Percentiles rank a stretch among this genome's conserved stretches.
Evolutionary conservation across 2,329 filamentous ascomycete species (phyloP).

Genomic region (Rutstroemia sydowiana): DNA sequence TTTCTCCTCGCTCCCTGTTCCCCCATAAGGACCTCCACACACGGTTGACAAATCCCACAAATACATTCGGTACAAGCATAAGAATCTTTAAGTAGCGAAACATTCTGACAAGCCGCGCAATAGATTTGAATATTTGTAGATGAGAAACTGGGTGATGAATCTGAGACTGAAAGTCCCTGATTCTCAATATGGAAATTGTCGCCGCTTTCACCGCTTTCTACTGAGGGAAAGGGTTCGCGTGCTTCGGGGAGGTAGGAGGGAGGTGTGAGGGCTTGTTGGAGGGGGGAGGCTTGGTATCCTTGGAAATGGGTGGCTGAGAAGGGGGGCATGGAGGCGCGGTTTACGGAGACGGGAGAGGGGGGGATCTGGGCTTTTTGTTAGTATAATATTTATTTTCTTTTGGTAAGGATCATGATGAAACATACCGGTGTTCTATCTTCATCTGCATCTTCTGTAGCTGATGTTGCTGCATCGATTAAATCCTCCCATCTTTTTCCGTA

Average conservation of each 20-base stretch:
- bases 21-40: slow-evolving; percentile 71
- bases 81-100: slow-evolving; percentile 71
- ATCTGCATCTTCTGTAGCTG: slow-evolving; percentile 83
- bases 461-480: slow-evolving; percentile 88
- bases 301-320: slow-evolving; percentile 53
- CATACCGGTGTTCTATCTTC: slow-evolving; percentile 84
- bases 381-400: not conserved
- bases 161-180: slow-evolving; percentile 52
- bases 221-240: slow-evolving; percentile 78
- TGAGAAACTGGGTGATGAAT: slow-evolving; percentile 67
- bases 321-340: slow-evolving; percentile 54
- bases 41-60: slow-evolving; percentile 82
- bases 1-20: slow-evolving; percentile 70
- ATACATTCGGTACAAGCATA: slow-evolving; percentile 97
- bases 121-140: slow-evolving; percentile 81
- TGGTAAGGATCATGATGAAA: slow-evolving; percentile 16
- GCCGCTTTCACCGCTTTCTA: slow-evolving; percentile 69
- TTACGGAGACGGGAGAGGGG: slow-evolving; percentile 57
- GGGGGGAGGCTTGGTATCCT: slow-evolving; percentile 79
- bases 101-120: slow-evolving; percentile 76
- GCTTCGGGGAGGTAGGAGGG: slow-evolving; percentile 60
- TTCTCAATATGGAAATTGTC: slow-evolving; percentile 66
- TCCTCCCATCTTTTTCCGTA: slow-evolving; percentile 88
- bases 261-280: slow-evolving; percentile 85
- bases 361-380: slow-evolving; percentile 44